A percentile compares a stretch with the other conserved stretches of the same genome.
phyloP scores from a whole-genome alignment of 2,329 filamentous ascomycete genomes.

The Colletotrichum sp. region DNA sequence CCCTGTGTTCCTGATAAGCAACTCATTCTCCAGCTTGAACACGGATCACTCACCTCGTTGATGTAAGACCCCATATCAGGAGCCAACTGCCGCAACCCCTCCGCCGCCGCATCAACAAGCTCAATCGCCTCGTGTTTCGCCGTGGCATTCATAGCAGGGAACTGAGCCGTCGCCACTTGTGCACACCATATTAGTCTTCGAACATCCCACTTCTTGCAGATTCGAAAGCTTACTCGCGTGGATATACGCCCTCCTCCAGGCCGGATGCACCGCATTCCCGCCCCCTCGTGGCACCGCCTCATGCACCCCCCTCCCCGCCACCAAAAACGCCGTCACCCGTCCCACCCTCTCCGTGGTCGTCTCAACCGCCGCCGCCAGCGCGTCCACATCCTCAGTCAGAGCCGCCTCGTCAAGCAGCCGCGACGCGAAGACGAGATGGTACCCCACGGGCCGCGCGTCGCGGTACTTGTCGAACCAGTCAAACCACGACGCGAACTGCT shows the following conservation, averaged over 20 bases:
- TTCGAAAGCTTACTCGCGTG: constrained; percentile 36
- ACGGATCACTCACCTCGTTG: constrained; percentile 4
- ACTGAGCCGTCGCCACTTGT: constrained; percentile 29
- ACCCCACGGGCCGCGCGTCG: constrained; percentile 39
- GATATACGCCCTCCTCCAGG: constrained; percentile 47
- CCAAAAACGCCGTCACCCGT: constrained; percentile 38
- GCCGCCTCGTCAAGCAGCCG: constrained; percentile 44
- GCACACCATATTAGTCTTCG: too few species aligned
- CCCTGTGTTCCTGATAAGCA: neutral
- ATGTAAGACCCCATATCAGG: constrained; percentile 17
- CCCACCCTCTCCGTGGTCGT: constrained; percentile 31
- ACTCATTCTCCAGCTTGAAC: too few species aligned
- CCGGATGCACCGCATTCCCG: constrained; percentile 51
- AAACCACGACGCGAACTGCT: constrained; percentile 32
- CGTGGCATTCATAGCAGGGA: constrained; percentile 36
- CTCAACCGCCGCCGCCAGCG: constrained; percentile 40
- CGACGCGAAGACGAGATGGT: constrained; percentile 42
- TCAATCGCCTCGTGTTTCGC: constrained; percentile 28
- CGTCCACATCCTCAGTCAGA: constrained; percentile 36
- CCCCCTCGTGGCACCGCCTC: constrained; percentile 49
- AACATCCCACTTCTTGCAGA: neutral
- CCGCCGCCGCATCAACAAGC: constrained; percentile 27
- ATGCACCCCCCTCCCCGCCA: constrained; percentile 48
- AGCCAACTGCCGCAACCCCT: constrained; percentile 33
- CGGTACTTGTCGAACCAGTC: constrained; percentile 40